These are phyloP conservation scores for Tolypocladium endophyticum DNA, from an alignment of 2,329 filamentous ascomycete species.

Conservation along the genomic window DNA sequence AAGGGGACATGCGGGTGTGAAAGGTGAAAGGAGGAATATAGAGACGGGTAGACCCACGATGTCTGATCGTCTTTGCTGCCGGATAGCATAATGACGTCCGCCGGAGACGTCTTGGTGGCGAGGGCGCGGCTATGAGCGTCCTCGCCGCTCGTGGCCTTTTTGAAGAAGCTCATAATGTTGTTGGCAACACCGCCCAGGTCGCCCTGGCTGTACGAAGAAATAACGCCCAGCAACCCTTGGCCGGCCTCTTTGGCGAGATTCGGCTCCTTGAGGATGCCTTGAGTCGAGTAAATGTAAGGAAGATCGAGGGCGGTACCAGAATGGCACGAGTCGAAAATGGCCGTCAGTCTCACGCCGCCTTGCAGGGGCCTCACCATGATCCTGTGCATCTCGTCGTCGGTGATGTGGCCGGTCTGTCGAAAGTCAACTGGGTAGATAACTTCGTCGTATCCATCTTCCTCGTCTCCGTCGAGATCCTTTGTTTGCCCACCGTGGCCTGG, in stretches of 20 bases:
- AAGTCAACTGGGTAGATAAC: slow-evolving; percentile 81
- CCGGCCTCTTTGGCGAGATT: slow-evolving; percentile 59
- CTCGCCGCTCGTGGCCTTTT: slow-evolving; percentile 75
- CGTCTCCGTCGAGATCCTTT: slow-evolving; percentile 67
- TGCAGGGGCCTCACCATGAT: slow-evolving; percentile 54
- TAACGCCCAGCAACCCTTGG: slow-evolving; percentile 48
- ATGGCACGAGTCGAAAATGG: slow-evolving; percentile 57
- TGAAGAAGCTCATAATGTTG: slow-evolving; percentile 73
- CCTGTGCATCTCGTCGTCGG: slow-evolving; percentile 73
- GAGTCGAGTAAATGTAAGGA: slow-evolving; percentile 59
- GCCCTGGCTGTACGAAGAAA: slow-evolving; percentile 52
- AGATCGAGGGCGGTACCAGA: slow-evolving; percentile 56
- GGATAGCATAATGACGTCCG: slow-evolving; percentile 96
- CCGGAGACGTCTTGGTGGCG: slow-evolving; percentile 84
- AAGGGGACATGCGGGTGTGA: not conserved
- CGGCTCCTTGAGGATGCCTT: slow-evolving; percentile 58
- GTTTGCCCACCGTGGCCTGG: slow-evolving; percentile 72
- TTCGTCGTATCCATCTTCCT: slow-evolving; percentile 74
- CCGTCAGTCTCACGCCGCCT: slow-evolving; percentile 47
- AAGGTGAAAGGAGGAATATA: slow-evolving; percentile 6
- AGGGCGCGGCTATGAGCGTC: slow-evolving; percentile 72
- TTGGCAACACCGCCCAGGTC: slow-evolving; percentile 76
- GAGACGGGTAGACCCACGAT: slow-evolving; percentile 50
- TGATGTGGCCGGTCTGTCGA: slow-evolving; percentile 67
- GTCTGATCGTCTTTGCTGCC: slow-evolving; percentile 96